phyloP scores from a whole-genome alignment of 1,284 basidiomycete species.

The Apiotrichum porosum region DNA sequence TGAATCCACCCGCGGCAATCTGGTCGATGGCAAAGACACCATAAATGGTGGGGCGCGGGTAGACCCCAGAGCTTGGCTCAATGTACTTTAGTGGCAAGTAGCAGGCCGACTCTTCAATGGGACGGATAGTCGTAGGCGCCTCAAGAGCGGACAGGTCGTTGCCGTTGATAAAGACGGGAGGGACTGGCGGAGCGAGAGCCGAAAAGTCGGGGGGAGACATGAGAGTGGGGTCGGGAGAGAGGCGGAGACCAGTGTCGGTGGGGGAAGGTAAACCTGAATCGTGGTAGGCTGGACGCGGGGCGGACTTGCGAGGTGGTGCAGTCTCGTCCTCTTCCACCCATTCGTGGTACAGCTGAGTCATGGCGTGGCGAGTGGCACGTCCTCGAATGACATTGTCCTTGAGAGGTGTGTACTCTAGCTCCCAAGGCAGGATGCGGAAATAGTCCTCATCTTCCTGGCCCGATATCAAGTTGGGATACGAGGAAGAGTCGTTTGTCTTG shows the following conservation, averaged over 20 bases:
- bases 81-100: constrained; percentile 40
- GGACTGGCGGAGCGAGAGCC: constrained; percentile 46
- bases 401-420: constrained; percentile 46
- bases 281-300: constrained; percentile 21
- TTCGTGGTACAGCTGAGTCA: constrained; percentile 35
- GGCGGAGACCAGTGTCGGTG: constrained; percentile 36
- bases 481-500: not conserved
- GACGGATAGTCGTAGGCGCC: constrained; percentile 22
- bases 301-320: constrained; percentile 5
- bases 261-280: constrained; percentile 44
- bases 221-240: constrained; percentile 28
- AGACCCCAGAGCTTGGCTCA: constrained; percentile 31
- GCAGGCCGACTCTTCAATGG: constrained; percentile 31
- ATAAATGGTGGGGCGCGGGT: constrained; percentile 41
- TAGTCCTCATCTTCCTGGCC: constrained; percentile 33
- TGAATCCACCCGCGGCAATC: constrained; percentile 28
- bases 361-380: constrained; percentile 22
- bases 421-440: constrained; percentile 39
- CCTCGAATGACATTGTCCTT: constrained; percentile 41
- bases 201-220: constrained; percentile 49
- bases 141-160: constrained; percentile 27
- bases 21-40: constrained; percentile 38
- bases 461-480: not conserved
- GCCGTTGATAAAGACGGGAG: constrained; percentile 41
- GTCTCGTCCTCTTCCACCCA: constrained; percentile 40